Percentiles rank a stretch among this genome's conserved stretches.
These are phyloP conservation scores for Mycena chlorophos DNA, from an alignment of 768 basidiomycete species.

Conservation along the genomic window DNA sequence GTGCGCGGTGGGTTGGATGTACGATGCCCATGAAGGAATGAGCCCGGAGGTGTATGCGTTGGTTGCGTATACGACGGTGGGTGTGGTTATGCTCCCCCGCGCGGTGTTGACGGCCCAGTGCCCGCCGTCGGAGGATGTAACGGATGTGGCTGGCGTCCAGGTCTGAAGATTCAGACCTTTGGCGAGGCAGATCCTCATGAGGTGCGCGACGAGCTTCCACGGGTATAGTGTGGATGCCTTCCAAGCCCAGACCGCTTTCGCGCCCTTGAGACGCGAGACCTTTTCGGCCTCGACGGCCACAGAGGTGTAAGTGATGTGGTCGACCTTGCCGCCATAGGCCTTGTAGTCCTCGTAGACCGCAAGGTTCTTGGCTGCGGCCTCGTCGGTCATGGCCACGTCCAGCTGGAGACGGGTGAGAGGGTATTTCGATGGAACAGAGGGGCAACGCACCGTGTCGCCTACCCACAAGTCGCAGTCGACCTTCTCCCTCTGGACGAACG, in stretches of 20 bases:
- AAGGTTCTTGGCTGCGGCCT: conserved; percentile 6
- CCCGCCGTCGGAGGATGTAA: conserved; percentile 30
- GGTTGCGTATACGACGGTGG: conserved; percentile 53
- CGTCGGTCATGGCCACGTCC: conserved; percentile 21
- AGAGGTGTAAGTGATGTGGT: conserved; percentile 21
- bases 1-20: conserved; percentile 26
- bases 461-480: conserved; percentile 28
- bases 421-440: background rate
- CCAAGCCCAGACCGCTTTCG: conserved; percentile 35
- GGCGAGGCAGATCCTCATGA: conserved; percentile 6
- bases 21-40: conserved; percentile 40
- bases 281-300: conserved; percentile 22
- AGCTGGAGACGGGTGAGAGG: background rate
- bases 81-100: conserved; percentile 40
- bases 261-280: conserved; percentile 32
- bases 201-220: conserved; percentile 20
- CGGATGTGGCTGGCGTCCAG: conserved; percentile 40
- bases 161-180: conserved; percentile 43
- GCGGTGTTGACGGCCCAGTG: conserved; percentile 44
- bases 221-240: conserved; percentile 21
- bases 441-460: conserved; percentile 20
- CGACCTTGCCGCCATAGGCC: conserved; percentile 22
- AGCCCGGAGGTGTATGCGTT: conserved; percentile 53
- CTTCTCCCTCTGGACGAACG: conserved; percentile 17
- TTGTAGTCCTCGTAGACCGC: conserved; percentile 16